Evolutionary conservation across 192 early-diverging fungal species (phyloP), one percentile per base, ranked within the genome.

Genomic region (Entrophospora sp.): DNA sequence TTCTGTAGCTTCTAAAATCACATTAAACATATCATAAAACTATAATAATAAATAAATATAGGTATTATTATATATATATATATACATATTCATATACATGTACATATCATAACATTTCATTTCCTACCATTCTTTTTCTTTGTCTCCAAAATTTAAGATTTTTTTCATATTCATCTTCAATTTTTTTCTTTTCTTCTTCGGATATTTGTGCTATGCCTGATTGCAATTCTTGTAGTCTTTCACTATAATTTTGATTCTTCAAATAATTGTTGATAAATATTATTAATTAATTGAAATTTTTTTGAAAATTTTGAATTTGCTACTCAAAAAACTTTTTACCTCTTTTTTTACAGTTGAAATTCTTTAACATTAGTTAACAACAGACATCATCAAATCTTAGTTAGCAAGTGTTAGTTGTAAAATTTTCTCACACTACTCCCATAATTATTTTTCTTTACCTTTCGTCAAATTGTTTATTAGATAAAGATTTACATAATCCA

Each of bases 201-300:
- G 73, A 66, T 12, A 78, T 56, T 13, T 74, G 64, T 31, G 62
- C 42, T 8, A 72, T 64, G 18, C 72, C 77, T 13, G 74, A 62
- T 20, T 65, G 53, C 32, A 81, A 43, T 13, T 45, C 51, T 31
- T 58, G 40, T 32, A 76, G 44, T 32, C 74, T 60, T 37, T 71
- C 67, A 53, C 61, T 51, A 28, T 74, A 63, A 71, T 75, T 67
- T 24, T 66, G 66, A 52, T 79, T 79, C 79, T n/a, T n/a, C n/a
- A n/a, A n/a, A n/a, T n/a, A n/a, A n/a, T 81, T 52, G 8, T 36
- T 22, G 12, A 64, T 16, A 35, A 36, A 28, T 10, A 38, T 18
- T 35, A 16, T 22, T 4, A 3, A 48, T 46, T 16, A n/a, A n/a
- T 13, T 27, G 9, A 18, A 1, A 9, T 32, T 12, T 45, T 30